Evolutionary conservation across 2,329 filamentous ascomycete species (phyloP).

Genomic region (Simplicillium sp.): DNA sequence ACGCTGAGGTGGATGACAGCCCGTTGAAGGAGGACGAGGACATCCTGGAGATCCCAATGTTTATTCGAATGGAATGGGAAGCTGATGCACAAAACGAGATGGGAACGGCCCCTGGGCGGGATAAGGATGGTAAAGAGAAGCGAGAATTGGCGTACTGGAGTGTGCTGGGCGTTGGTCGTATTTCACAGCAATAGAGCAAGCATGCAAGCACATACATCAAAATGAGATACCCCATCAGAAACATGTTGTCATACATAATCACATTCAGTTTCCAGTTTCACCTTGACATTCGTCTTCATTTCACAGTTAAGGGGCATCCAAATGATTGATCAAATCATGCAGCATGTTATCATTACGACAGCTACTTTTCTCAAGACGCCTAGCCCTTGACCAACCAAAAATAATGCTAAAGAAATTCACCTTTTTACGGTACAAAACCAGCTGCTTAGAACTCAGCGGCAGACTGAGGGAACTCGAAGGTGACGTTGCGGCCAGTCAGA

Average conservation of each 20-base stretch:
- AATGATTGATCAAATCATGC: constrained; percentile 19
- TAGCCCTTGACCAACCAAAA: constrained; percentile 32
- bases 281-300: too few relatives aligned
- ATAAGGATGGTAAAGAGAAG: constrained; percentile 61
- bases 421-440: constrained; percentile 11
- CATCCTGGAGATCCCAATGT: constrained; percentile 81
- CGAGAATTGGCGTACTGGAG: constrained; percentile 94
- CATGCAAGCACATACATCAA: background rate
- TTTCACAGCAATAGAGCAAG: constrained; percentile 8
- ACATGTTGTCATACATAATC: constrained; percentile 7
- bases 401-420: constrained; percentile 22
- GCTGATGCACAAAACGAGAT: constrained; percentile 58
- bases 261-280: too few relatives aligned
- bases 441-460: constrained; percentile 67
- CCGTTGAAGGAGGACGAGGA: constrained; percentile 51
- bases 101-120: constrained; percentile 40
- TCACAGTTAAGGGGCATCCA: background rate
- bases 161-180: constrained; percentile 73
- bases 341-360: constrained; percentile 35
- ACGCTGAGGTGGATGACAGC: constrained; percentile 29
- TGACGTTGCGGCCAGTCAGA: constrained; percentile 90
- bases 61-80: constrained; percentile 89
- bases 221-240: constrained; percentile 2
- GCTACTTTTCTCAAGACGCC: constrained; percentile 41
- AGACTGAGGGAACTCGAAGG: constrained; percentile 96